Conservation (phyloP, 129 eudicot genomes). For the Chrysanthemum makinoi region DNA sequence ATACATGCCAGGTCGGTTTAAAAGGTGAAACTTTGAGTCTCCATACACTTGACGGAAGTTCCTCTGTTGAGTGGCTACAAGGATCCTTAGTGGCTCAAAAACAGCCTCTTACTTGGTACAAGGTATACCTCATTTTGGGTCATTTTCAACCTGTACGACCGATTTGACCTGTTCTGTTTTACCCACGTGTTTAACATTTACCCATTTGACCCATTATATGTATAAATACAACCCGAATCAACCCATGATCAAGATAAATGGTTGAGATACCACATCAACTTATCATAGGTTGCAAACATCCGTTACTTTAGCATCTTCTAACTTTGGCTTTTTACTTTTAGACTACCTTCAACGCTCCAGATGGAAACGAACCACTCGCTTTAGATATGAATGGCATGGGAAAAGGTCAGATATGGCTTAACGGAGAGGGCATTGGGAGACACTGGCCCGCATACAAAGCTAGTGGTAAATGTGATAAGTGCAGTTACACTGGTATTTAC, state of each 20-base stretch:
- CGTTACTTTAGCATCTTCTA: too few relatives aligned
- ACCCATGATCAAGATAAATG: not conserved
- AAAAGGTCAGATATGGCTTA: conserved; percentile 81
- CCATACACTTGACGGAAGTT: conserved; percentile 57
- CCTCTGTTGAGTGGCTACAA: conserved; percentile 69
- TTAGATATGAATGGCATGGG: conserved; percentile 87
- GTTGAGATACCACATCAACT: too few relatives aligned
- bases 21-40: conserved; percentile 65
- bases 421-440: conserved; percentile 72
- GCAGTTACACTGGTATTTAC: conserved; percentile 68
- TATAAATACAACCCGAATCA: not conserved
- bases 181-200: not conserved
- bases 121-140: conserved; percentile 42
- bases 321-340: conserved; percentile 19
- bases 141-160: too few relatives aligned
- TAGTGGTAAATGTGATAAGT: conserved; percentile 52
- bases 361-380: conserved; percentile 71
- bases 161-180: too few relatives aligned
- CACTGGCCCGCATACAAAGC: conserved; percentile 79
- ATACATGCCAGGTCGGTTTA: conserved; percentile 59
- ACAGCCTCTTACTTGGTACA: conserved; percentile 90
- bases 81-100: conserved; percentile 65
- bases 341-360: conserved; percentile 75
- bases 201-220: not conserved
- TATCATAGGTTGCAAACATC: too few relatives aligned